phyloP scores from a whole-genome alignment of 2,329 filamentous ascomycete genomes.

The Davidsoniella australis region DNA sequence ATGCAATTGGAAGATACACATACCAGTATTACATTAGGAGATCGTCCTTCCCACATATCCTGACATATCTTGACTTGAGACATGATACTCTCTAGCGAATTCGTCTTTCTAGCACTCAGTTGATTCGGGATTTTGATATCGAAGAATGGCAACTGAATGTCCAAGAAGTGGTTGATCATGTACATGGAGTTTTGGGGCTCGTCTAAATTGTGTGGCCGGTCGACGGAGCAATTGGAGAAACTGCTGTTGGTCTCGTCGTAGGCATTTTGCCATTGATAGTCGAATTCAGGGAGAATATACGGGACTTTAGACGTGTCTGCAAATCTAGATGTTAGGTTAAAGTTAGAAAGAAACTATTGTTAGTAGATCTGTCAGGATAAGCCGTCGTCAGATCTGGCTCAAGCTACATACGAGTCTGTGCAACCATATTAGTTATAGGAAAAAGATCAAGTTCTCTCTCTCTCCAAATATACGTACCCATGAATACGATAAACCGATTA shows the following conservation, averaged over 20 bases:
- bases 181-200: constrained; percentile 22
- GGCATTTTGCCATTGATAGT: constrained; percentile 55
- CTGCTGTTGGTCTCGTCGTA: constrained; percentile 43
- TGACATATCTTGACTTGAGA: constrained; percentile 18
- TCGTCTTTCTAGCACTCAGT: constrained; percentile 9
- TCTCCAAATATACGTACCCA: constrained; percentile 29
- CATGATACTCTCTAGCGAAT: constrained; percentile 14
- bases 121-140: constrained; percentile 17
- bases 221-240: constrained; percentile 47
- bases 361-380: not conserved
- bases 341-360: not conserved
- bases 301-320: constrained; percentile 31
- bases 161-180: constrained; percentile 26
- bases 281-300: constrained; percentile 48
- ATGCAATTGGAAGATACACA: not conserved
- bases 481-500: constrained; percentile 52
- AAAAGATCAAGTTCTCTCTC: too few species aligned
- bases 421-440: not conserved
- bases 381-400: too few species aligned
- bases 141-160: constrained; percentile 18
- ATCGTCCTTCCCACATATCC: constrained; percentile 14
- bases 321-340: constrained; percentile 18
- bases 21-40: constrained; percentile 22
- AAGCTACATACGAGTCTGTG: constrained; percentile 4
- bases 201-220: constrained; percentile 36